Conservation (phyloP, 257 asterid species). For the Plantago major region DNA sequence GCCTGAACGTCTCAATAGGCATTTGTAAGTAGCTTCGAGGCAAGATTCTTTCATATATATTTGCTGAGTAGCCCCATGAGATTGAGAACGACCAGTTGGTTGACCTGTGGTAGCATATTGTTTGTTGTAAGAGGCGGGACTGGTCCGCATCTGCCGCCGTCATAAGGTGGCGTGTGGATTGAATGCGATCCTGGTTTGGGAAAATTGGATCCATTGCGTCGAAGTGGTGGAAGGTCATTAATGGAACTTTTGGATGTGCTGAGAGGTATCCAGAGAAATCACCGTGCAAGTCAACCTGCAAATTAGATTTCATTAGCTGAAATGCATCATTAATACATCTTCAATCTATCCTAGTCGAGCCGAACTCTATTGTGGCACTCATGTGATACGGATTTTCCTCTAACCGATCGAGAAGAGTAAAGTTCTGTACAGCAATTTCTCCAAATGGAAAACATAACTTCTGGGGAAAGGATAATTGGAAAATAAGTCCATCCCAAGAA, state of each 20-base stretch:
- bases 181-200: conserved; percentile 35
- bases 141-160: conserved; percentile 49
- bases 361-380: too few relatives aligned
- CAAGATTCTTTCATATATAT: conserved; percentile 40
- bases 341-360: too few relatives aligned
- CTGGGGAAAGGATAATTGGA: too few relatives aligned
- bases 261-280: conserved; percentile 51
- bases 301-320: neutral
- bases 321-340: too few relatives aligned
- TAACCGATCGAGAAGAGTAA: too few relatives aligned
- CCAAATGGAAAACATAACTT: too few relatives aligned
- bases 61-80: conserved; percentile 49
- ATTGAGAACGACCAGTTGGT: conserved; percentile 47
- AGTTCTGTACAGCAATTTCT: too few relatives aligned
- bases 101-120: conserved; percentile 40
- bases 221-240: conserved; percentile 57
- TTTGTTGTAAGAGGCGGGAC: conserved; percentile 50
- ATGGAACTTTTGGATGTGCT: conserved; percentile 46
- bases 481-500: too few relatives aligned
- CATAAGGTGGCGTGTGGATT: conserved; percentile 57
- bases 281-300: conserved; percentile 41
- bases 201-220: conserved; percentile 47
- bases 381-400: too few relatives aligned
- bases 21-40: conserved; percentile 45
- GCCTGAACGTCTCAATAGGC: conserved; percentile 44